Conservation (phyloP, 2,329 filamentous ascomycete genomes). For the Xylariaceae sp. region DNA sequence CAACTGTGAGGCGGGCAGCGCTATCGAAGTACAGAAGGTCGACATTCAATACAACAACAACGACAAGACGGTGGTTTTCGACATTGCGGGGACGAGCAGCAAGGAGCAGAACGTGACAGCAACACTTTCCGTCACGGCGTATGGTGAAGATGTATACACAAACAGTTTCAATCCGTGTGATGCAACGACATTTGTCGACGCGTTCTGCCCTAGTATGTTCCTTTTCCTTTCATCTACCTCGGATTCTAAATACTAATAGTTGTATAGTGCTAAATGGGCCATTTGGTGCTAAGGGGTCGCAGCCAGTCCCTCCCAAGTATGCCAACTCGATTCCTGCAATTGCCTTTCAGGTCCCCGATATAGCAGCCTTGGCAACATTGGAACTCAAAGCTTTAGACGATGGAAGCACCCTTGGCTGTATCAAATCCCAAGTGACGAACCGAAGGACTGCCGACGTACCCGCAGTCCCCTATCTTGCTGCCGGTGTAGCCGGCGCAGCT, state of each 20-base stretch:
- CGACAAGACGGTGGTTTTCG: conserved; percentile 74
- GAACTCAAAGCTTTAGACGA: conserved; percentile 67
- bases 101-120: conserved; percentile 81
- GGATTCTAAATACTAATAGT: conserved; percentile 19
- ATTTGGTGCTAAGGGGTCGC: conserved; percentile 73
- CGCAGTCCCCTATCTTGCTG: conserved; percentile 81
- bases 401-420: conserved; percentile 73
- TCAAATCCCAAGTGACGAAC: conserved; percentile 80
- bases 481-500: conserved; percentile 82
- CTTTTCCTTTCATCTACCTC: background rate
- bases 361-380: conserved; percentile 82
- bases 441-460: conserved; percentile 78
- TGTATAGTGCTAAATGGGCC: conserved; percentile 68
- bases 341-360: conserved; percentile 87
- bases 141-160: conserved; percentile 78
- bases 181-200: conserved; percentile 62
- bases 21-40: conserved; percentile 71
- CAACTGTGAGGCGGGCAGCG: conserved; percentile 64
- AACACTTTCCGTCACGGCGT: conserved; percentile 75
- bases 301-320: conserved; percentile 72
- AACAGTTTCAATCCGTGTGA: conserved; percentile 85
- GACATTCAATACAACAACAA: conserved; percentile 79
- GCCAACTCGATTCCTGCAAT: conserved; percentile 80
- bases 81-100: conserved; percentile 76
- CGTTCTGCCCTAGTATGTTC: conserved; percentile 78